Evolutionary conservation across 2,329 filamentous ascomycete genomes (phyloP), one percentile per base, ranked within the genome.

Genomic region (Colletotrichum cuscutae): DNA sequence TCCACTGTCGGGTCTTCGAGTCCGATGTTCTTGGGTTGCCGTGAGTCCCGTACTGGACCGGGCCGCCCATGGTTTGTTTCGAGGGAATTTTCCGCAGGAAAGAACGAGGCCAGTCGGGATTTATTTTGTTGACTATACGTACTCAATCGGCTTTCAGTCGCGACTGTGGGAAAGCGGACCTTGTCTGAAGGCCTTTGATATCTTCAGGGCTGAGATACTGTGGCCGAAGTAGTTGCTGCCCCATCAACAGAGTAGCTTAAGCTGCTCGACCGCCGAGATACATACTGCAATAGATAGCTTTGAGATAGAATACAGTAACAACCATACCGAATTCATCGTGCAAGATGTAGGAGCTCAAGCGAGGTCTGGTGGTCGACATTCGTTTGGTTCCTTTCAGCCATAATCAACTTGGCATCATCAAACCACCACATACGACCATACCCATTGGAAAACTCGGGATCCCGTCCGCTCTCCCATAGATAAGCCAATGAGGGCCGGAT

Each of bases 401-500:
- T 2, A 1, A 2, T 22, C 42, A 22, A 49, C 19, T 49, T 22
- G 6, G 12, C 12, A 56, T 13, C 24, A 0, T 8, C 0, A 1
- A 22, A n/a, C 6, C 9, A 13, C 5, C 54, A 58, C 28, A 58
- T 58, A 58, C 54, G 54, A 58, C 28, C 54, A 32, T 58, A 58
- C 54, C 54, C 54, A 58, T 19, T 61, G n/a, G n/a, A 49, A 49
- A 49, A 49, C 57, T 59, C 57, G 57, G 57, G 57, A 32, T 35
- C 32, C 28, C 32, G 15, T 32, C 28, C 26, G 32, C 57, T 59
- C 57, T 59, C 32, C 30, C 32, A 35, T 30, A 22, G 19, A n/a
- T 59, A 32, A n/a, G 32, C 57, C 30, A 60, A 32, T 49, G 52
- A 42, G 52, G 52, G 15, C 32, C 52, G 32, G 32, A 54, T 35